Conservation (phyloP, 768 basidiomycete species). For the Postia placenta region DNA sequence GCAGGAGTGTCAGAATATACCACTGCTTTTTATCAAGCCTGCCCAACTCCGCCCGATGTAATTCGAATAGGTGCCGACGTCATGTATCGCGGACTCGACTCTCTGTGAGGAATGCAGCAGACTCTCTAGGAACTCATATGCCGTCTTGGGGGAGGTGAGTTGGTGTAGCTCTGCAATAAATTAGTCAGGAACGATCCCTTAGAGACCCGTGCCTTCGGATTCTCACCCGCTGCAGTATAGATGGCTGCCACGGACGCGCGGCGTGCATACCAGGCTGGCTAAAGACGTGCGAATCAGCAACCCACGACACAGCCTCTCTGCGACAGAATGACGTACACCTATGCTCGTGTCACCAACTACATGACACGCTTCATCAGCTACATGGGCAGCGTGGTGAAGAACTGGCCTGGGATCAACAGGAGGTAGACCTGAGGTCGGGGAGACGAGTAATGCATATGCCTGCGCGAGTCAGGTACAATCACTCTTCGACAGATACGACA, state of each 20-base stretch:
- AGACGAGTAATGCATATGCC: conserved; percentile 69
- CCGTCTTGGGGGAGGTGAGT: conserved; percentile 67
- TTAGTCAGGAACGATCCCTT: neutral
- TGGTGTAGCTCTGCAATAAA: conserved; percentile 66
- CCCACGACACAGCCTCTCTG: neutral
- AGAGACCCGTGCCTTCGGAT: neutral
- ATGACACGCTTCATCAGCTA: conserved; percentile 71
- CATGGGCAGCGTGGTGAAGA: conserved; percentile 48
- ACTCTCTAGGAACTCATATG: conserved; percentile 56
- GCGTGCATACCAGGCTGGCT: conserved; percentile 72
- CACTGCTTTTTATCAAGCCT: conserved; percentile 65
- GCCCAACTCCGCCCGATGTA: conserved; percentile 68
- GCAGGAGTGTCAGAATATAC: conserved; percentile 37
- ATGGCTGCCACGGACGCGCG: conserved; percentile 60
- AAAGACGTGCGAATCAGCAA: neutral
- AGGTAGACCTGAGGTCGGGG: conserved; percentile 41
- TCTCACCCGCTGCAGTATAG: conserved; percentile 65
- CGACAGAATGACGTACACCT: conserved; percentile 39
- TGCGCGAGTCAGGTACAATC: conserved; percentile 19
- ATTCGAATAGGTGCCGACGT: conserved; percentile 47
- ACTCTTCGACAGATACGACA: neutral
- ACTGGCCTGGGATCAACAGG: conserved; percentile 57
- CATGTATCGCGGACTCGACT: conserved; percentile 42
- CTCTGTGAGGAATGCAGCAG: conserved; percentile 47
- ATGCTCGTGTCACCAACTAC: conserved; percentile 45